Conservation (phyloP, 2,329 filamentous ascomycete species). For the Colletotrichum aenigma region DNA sequence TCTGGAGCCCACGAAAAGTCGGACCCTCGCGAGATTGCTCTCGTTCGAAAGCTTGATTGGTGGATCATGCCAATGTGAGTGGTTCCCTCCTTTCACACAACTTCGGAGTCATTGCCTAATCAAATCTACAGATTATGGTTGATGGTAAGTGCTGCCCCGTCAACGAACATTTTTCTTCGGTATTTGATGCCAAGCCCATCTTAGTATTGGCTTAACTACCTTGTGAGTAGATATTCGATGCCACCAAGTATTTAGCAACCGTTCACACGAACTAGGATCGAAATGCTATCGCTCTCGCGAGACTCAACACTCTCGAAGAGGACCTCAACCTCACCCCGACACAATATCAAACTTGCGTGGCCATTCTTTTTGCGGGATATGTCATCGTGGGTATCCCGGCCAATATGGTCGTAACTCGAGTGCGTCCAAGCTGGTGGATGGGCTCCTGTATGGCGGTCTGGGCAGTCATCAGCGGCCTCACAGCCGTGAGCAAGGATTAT, state of each 20-base stretch:
- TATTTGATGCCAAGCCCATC: not conserved
- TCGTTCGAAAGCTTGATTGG: conserved; percentile 41
- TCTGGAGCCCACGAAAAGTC: conserved; percentile 42
- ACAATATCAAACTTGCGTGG: conserved; percentile 11
- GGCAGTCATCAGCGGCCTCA: conserved; percentile 30
- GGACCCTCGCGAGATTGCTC: conserved; percentile 40
- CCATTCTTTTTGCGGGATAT: conserved; percentile 25
- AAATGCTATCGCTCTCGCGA: conserved; percentile 62
- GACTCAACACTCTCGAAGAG: conserved; percentile 56
- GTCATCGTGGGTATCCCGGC: conserved; percentile 31
- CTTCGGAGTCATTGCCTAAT: not conserved
- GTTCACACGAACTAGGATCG: conserved; percentile 31
- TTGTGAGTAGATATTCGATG: conserved; percentile 30
- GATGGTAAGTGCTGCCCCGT: not conserved
- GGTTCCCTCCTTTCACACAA: fast-evolving
- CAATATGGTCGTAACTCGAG: conserved; percentile 19
- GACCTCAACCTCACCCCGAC: conserved; percentile 51
- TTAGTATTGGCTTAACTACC: conserved; percentile 28
- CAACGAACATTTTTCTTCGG: not conserved
- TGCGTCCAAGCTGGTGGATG: conserved; percentile 15
- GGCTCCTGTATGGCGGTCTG: conserved; percentile 22
- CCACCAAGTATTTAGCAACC: fast-evolving
- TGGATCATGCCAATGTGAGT: conserved; percentile 36
- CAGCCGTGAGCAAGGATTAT: conserved; percentile 29
- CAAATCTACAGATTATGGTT: not conserved